Percentiles rank a stretch among this genome's conserved stretches.
Conservation (phyloP, 2,329 filamentous ascomycete genomes). For the Penicillium sp. region DNA sequence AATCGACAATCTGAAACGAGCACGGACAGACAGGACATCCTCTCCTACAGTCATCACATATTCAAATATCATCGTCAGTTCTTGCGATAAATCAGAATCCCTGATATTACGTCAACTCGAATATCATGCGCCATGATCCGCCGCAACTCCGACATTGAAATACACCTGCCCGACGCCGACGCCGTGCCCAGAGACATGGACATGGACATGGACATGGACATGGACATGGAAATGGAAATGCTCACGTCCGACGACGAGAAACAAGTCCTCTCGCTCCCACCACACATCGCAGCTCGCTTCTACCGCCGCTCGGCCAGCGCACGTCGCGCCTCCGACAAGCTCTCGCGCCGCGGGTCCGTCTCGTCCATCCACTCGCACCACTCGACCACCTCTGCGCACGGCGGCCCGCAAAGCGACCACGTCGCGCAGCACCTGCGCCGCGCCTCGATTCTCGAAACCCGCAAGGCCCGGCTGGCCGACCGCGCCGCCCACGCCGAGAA, state of each 20-base stretch:
- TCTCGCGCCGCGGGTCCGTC: constrained; percentile 61
- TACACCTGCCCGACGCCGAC: constrained; percentile 36
- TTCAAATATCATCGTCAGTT: no score
- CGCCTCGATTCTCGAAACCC: constrained; percentile 60
- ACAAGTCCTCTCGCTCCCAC: constrained; percentile 49
- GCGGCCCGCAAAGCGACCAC: constrained; percentile 53
- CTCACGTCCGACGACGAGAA: constrained; percentile 31
- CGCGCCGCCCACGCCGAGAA: constrained; percentile 63
- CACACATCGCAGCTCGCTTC: constrained; percentile 62
- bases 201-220: no score
- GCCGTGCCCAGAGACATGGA: constrained; percentile 32
- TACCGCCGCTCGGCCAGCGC: constrained; percentile 51
- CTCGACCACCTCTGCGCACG: constrained; percentile 49
- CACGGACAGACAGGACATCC: constrained; percentile 7
- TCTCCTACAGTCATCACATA: background rate
- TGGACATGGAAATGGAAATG: no score
- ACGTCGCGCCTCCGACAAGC: constrained; percentile 58
- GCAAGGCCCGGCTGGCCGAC: constrained; percentile 62
- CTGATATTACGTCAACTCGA: background rate
- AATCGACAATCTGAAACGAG: constrained; percentile 15
- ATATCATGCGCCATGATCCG: constrained; percentile 30
- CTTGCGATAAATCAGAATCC: no score
- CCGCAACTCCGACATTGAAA: constrained; percentile 41
- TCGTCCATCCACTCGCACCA: constrained; percentile 62
- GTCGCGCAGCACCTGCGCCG: constrained; percentile 63